These are phyloP conservation scores for Cantharellus anzutake DNA, from an alignment of 768 basidiomycete genomes.

Conservation along the genomic window DNA sequence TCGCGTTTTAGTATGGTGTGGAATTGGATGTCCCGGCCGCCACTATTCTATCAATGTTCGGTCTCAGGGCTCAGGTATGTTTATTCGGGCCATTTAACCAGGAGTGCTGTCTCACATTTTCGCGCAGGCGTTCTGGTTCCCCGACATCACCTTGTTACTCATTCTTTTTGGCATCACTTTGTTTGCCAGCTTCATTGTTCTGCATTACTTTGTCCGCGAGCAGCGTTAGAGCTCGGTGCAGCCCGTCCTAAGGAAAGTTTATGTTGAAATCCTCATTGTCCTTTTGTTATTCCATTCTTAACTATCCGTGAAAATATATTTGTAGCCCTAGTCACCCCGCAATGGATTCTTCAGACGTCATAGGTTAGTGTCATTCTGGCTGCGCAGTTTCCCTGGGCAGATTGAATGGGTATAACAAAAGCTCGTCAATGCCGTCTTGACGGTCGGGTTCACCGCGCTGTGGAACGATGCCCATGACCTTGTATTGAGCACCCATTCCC, in stretches of 20 bases:
- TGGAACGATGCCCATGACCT: slow-evolving; percentile 34
- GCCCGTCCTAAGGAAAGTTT: too few relatives aligned
- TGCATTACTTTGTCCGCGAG: slow-evolving; percentile 86
- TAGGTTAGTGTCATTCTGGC: too few relatives aligned
- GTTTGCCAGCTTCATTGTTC: slow-evolving; percentile 49
- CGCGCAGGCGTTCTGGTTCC: slow-evolving; percentile 87
- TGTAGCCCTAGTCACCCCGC: too few relatives aligned
- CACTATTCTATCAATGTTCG: slow-evolving; percentile 85
- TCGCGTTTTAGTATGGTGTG: slow-evolving; percentile 59
- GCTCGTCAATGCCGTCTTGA: too few relatives aligned
- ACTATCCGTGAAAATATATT: too few relatives aligned
- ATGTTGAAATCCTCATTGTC: not conserved
- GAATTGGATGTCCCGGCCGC: slow-evolving; percentile 94
- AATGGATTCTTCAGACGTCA: too few relatives aligned
- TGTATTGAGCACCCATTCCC: slow-evolving; percentile 80
- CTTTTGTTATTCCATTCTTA: not conserved
- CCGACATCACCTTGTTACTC: slow-evolving; percentile 68
- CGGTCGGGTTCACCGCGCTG: not conserved
- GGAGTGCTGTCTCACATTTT: slow-evolving; percentile 2
- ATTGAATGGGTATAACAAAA: too few relatives aligned
- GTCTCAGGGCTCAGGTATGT: slow-evolving; percentile 65
- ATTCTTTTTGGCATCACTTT: slow-evolving; percentile 79
- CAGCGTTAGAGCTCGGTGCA: slow-evolving; percentile 22
- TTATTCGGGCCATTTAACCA: not conserved
- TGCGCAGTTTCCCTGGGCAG: too few relatives aligned